Base-by-base conservation (phyloP, 345 rosid species). In the Citrus sp. region DNA sequence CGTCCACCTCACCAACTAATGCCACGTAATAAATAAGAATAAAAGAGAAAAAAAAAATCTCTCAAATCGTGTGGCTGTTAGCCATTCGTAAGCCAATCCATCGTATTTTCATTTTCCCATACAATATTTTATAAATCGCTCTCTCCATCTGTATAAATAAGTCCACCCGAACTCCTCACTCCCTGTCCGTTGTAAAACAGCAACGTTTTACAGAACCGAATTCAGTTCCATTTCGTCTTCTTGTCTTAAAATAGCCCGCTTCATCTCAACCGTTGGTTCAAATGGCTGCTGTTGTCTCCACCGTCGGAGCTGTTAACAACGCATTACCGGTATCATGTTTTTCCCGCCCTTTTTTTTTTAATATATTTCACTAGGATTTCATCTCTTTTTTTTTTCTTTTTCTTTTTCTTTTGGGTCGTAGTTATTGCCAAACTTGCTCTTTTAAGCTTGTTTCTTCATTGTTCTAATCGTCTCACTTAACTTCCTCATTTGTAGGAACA, bases 271-370 rank as follows among this genome's bases (percentile, higher is more conserved):
- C 80, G 30, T 81, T 55, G 38, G 77, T 73, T 78, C 89, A 3
- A 40, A 86, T 85, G 87, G 84, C 89, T 67, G 38, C 87, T 46
- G 73, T 85, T 49, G 77, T 87, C 55, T 85, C 83, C 21, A 67
- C 89, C 80, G 73, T 88, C 18, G 85, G 84, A 54, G 70, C 85
- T 56, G 81, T 82, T 66, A 82, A 83, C 82, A 82, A 83, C 82
- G 79, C 78, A 56, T 40, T 60, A n/a, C 76, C 77, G 80, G 87
- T 86, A 86, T 82, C 28, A 3, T 65, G 72, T 25, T 82, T 76
- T 80, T 80, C 81, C 83, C 87, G 72, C 82, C 76, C 60, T 19
- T 77, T 51, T 51, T 51, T 51, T 30, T 28, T 2, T 3, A 2
- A 30, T 30, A 0, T 42, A 42, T 77, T 46, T 6, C 21, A 6